Evolutionary conservation across 441 rosid genomes (phyloP), one percentile per base, ranked within the genome.

Genomic region (Eugenia klotzschiana): DNA sequence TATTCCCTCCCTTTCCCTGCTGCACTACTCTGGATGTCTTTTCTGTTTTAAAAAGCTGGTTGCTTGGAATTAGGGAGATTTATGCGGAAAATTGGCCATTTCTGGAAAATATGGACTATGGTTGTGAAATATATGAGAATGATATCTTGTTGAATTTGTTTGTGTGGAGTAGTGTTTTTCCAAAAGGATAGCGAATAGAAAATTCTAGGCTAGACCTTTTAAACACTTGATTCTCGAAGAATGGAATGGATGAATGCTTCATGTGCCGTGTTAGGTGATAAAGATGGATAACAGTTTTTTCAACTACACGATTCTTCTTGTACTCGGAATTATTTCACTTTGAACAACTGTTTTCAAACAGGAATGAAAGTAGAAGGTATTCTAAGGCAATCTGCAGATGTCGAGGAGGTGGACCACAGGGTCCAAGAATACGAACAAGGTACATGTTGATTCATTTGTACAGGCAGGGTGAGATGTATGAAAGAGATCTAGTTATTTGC

Each of bases 401-500:
- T 97, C 83, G 98, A 97, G 92, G 98, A 95, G 92, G 99, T 97
- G 80, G 97, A 97, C 82, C 93, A 86, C 79, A 94, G 98, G 91
- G 98, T 95, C 89, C 98, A 92, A 88, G 98, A 94, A 88, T 97
- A 97, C 86, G 99, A 97, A 84, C 96, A 92, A 80, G 99, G 99
- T 97, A 90, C 73, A 82, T 79, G 84, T 88, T 77, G 57, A 79
- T 83, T 37, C 46, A 58, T 49, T 80, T 72, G 77, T 64, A 64
- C 7, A 9, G 77, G 46, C 46, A 64, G 77, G 77, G 46, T 64
- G 74, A 33, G 74, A 37, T 18, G n/a, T 33, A 18, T 64, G 20
- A 64, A 64, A 33, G 46, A 51, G 49, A 50, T 82, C 53, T 82
- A 27, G 55, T 10, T 64, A 22, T 64, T 40, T 83, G 25, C 60